Conservation (phyloP, 164 flowering plant species). For the Aristolochia contorta region DNA sequence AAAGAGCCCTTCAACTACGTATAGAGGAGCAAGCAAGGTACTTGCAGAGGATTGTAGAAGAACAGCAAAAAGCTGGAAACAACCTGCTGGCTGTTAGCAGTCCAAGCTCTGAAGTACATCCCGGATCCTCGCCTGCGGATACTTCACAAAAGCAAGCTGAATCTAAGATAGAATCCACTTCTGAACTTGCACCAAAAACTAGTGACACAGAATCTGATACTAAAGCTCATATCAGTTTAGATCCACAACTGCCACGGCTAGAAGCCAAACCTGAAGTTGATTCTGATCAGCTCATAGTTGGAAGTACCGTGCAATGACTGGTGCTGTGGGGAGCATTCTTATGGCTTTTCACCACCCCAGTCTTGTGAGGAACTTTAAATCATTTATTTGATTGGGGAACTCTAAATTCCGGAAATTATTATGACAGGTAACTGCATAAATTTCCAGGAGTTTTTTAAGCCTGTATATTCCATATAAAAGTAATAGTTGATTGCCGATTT, state of each 20-base stretch:
- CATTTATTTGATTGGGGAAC: too few relatives aligned
- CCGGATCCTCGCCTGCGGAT: conserved; percentile 12
- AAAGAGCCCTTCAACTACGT: conserved; percentile 48
- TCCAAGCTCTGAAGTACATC: conserved; percentile 15
- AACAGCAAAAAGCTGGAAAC: conserved; percentile 41
- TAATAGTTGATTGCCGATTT: too few relatives aligned
- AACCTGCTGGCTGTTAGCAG: conserved; percentile 15
- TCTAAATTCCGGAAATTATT: too few relatives aligned
- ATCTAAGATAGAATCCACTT: conserved; percentile 21
- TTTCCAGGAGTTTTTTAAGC: too few relatives aligned
- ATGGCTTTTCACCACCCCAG: too few relatives aligned
- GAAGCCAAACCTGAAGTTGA: conserved; percentile 13
- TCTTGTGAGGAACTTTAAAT: too few relatives aligned
- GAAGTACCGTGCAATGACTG: conserved; percentile 8
- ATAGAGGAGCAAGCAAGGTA: conserved; percentile 57
- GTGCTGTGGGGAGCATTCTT: too few relatives aligned
- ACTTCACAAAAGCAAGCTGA: conserved; percentile 15
- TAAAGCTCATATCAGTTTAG: conserved; percentile 12
- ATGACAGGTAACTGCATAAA: too few relatives aligned
- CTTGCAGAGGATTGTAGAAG: conserved; percentile 49
- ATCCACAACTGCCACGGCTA: conserved; percentile 19
- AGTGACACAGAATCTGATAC: conserved; percentile 8
- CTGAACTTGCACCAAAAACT: conserved; percentile 16
- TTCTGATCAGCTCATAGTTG: conserved; percentile 10
- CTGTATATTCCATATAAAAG: too few relatives aligned